A percentile compares a stretch with the other conserved stretches of the same genome.
phyloP scores from a whole-genome alignment of 2,329 filamentous ascomycete species.

The Trichoderma hamatum region DNA sequence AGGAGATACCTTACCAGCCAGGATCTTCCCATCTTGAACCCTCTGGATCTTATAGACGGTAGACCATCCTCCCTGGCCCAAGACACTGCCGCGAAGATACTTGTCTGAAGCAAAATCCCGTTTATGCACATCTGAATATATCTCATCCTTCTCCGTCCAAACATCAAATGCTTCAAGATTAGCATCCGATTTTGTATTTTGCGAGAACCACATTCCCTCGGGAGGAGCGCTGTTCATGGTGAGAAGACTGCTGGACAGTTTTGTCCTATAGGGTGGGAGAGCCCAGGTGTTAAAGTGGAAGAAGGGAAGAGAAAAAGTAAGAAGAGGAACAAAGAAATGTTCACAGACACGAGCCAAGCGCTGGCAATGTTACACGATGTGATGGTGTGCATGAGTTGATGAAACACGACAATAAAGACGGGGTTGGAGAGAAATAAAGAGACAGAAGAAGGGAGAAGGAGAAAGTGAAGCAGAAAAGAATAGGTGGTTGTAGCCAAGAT shows the following conservation, averaged over 20 bases:
- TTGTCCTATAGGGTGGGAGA: too few relatives aligned
- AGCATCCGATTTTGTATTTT: background rate
- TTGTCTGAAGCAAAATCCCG: conserved; percentile 28
- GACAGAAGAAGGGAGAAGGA: background rate
- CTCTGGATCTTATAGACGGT: conserved; percentile 38
- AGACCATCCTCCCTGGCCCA: conserved; percentile 38
- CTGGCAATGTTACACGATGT: background rate
- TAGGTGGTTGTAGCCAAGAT: background rate
- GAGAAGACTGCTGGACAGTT: too few relatives aligned
- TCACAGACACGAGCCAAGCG: background rate
- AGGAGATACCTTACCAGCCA: conserved; percentile 38
- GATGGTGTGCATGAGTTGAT: background rate
- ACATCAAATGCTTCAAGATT: background rate
- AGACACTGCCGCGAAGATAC: conserved; percentile 33
- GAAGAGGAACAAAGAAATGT: background rate
- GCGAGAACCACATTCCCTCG: background rate
- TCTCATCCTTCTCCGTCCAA: conserved; percentile 33
- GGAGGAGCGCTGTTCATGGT: background rate
- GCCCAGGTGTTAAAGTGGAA: too few relatives aligned
- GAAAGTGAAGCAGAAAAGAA: background rate
- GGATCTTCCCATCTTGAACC: conserved; percentile 32
- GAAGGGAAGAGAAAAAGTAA: background rate
- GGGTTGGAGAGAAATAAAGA: background rate
- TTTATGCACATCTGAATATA: conserved; percentile 26
- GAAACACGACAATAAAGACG: background rate